Evolutionary conservation across 305 asterid genomes (phyloP).

Genomic region (Solanum chacoense): DNA sequence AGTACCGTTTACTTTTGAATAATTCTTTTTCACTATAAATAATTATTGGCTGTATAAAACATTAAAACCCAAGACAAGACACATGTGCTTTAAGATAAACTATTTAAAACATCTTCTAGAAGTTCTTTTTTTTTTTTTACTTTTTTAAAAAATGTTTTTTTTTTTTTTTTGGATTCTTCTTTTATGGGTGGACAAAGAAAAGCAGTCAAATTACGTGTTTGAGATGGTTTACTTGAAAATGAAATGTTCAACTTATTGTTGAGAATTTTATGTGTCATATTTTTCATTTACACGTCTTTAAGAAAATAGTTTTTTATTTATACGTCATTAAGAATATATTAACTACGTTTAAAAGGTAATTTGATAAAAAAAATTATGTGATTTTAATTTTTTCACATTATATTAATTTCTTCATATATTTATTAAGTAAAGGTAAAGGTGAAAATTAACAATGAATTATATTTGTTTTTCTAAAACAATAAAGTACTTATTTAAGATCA

Average conservation of each 20-base stretch:
- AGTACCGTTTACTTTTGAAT: background rate
- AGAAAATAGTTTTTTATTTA: background rate
- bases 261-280: background rate
- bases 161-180: background rate
- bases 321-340: background rate
- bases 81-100: background rate
- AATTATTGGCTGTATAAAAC: background rate
- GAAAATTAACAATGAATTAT: background rate
- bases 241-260: background rate
- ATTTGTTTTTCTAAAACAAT: background rate
- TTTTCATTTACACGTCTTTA: background rate
- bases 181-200: background rate
- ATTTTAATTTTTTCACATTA: background rate
- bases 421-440: background rate
- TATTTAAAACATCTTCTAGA: background rate
- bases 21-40: background rate
- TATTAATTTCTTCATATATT: background rate
- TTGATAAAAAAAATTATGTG: background rate
- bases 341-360: background rate
- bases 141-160: background rate
- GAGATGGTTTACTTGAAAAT: background rate
- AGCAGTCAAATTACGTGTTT: background rate
- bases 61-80: background rate
- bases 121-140: background rate
- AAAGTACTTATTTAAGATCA: background rate